Percentiles rank a stretch among this genome's conserved stretches.
phyloP scores from a whole-genome alignment of 768 basidiomycete species.

The Mycena kentingensis region DNA sequence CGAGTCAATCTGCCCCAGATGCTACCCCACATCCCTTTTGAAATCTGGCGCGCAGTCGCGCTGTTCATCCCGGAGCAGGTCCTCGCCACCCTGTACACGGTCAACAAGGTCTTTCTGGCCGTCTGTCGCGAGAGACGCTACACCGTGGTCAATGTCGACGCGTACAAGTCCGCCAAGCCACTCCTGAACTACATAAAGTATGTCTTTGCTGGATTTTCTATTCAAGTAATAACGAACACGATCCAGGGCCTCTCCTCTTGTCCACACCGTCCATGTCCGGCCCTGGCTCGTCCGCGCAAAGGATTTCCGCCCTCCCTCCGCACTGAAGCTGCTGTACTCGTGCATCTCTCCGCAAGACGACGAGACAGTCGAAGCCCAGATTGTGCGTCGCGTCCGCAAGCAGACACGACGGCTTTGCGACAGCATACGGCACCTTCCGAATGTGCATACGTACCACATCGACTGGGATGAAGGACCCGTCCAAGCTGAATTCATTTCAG shows the following conservation, averaged over 20 bases:
- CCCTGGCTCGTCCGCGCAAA: slow-evolving; percentile 44
- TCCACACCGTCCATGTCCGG: slow-evolving; percentile 37
- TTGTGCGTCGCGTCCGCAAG: slow-evolving; percentile 39
- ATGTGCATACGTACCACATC: slow-evolving; percentile 40
- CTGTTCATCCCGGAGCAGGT: slow-evolving; percentile 27
- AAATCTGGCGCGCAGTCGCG: slow-evolving; percentile 34
- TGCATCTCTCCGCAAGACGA: slow-evolving; percentile 34
- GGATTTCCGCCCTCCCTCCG: slow-evolving; percentile 32
- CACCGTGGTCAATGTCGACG: slow-evolving; percentile 23
- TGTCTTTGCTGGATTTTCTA: slow-evolving; percentile 6
- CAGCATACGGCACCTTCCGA: slow-evolving; percentile 34
- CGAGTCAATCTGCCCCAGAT: slow-evolving; percentile 2
- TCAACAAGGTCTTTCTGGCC: slow-evolving; percentile 99
- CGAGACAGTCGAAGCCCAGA: slow-evolving; percentile 34
- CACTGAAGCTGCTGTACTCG: slow-evolving; percentile 34
- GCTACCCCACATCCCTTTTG: slow-evolving; percentile 15
- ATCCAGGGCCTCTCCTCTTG: slow-evolving; percentile 31
- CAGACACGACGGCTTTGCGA: slow-evolving; percentile 37
- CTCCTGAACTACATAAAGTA: slow-evolving; percentile 34
- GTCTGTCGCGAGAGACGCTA: slow-evolving; percentile 31
- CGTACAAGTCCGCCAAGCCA: slow-evolving; percentile 33
- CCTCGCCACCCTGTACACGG: slow-evolving; percentile 51
- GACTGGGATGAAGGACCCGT: slow-evolving; percentile 42
- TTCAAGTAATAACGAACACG: neutral
- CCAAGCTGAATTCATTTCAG: slow-evolving; percentile 40